Conservation (phyloP, 441 rosid species). For the Macaranga tanarius region DNA sequence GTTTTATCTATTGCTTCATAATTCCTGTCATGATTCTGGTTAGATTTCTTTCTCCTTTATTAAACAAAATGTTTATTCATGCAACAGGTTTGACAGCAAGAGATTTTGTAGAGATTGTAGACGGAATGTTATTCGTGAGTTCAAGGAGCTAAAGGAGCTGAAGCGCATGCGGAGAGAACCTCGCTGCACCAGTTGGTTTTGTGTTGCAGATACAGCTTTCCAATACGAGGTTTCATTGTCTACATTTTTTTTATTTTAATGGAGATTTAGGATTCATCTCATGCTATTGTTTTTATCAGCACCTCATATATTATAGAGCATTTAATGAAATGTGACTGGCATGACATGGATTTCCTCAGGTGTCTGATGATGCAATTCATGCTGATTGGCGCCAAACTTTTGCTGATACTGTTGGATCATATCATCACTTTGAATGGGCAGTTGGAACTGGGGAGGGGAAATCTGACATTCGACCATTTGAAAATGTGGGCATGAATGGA, state of each 20-base stretch:
- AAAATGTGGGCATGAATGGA: slow-evolving; percentile 75
- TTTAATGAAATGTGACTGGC: slow-evolving; percentile 12
- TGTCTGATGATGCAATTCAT: slow-evolving; percentile 59
- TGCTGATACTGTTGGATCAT: slow-evolving; percentile 63
- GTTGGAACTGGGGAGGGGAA: slow-evolving; percentile 89
- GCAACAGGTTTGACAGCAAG: slow-evolving; percentile 92
- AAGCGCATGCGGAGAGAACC: slow-evolving; percentile 91
- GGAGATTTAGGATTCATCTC: not conserved
- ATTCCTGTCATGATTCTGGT: slow-evolving; percentile 7
- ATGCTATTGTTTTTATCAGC: not conserved
- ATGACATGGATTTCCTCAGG: slow-evolving; percentile 39
- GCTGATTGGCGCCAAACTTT: slow-evolving; percentile 86
- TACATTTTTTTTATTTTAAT: slow-evolving; percentile 10
- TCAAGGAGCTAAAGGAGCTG: slow-evolving; percentile 92
- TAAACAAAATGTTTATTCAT: slow-evolving; percentile 25
- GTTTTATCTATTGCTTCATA: slow-evolving; percentile 18
- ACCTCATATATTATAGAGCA: not conserved
- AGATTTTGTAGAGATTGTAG: slow-evolving; percentile 98
- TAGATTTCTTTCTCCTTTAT: not conserved
- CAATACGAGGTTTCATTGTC: slow-evolving; percentile 70
- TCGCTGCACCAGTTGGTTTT: slow-evolving; percentile 83
- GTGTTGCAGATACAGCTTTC: slow-evolving; percentile 83
- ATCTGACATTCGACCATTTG: slow-evolving; percentile 74
- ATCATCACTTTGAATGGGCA: slow-evolving; percentile 95
- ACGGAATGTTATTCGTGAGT: slow-evolving; percentile 91